Base-by-base conservation (phyloP, 352 stramenopile genomes). In the Globisporangium emineosum region DNA sequence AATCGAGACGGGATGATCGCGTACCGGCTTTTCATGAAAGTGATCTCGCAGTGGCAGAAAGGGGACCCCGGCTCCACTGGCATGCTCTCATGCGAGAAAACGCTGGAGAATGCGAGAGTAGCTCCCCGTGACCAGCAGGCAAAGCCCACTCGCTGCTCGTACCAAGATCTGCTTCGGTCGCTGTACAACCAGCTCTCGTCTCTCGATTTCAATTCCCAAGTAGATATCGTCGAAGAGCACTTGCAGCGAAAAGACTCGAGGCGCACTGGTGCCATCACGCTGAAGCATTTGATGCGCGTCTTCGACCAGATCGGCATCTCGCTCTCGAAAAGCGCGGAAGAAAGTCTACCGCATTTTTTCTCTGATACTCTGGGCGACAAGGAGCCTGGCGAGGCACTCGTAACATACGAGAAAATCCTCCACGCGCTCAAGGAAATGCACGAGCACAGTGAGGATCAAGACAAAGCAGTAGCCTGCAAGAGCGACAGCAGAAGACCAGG, bases 21-120 rank as follows among this genome's bases (percentile, higher is more conserved):
- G 5, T 92, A 83, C 60, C 84, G 81, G 47, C 66, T 94, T 1
- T 91, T 91, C 30, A 62, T 94, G 21, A 91, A 91, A 58, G 78
- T 83, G 0, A 78, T 91, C 17, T 81, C 78, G 9, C 83, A 90
- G 56, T 88, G 77, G 79, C 66, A 57, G 23, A 62, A 61, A 33
- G 15, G 19, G 12, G 13, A 17, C n/a, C 27, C 12, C 51, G 51
- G 32, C 5, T 15, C 47, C 25, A 45, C 19, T 57, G 7, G 8
- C 23, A 43, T 27, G 33, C n/a, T 23, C 5, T 12, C 29, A 37
- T 30, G 17, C 5, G 25, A 25, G 6, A 51, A 25, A 21, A 23
- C 23, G 19, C 12, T n/a, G 21, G 25, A 27, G 8, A 45, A 17
- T 5, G 42, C 21, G 42, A 2, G 35, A n/a, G 2, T 21, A 12